phyloP scores from a whole-genome alignment of 2,329 filamentous ascomycete genomes.

The Dendrostoma leiphaemia region DNA sequence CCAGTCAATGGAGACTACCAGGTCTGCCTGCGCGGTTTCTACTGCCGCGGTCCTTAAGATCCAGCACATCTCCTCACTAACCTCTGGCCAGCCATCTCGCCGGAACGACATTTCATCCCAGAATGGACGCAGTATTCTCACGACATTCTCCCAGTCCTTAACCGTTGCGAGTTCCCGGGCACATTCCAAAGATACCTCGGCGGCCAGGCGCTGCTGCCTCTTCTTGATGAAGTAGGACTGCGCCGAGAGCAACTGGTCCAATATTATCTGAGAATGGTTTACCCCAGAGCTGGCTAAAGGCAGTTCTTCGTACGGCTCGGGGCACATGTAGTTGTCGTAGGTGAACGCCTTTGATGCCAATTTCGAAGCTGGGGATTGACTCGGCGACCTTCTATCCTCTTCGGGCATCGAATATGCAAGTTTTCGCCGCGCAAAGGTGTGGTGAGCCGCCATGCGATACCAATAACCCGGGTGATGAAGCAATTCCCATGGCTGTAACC shows the following conservation, averaged over 20 bases:
- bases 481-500: conserved; percentile 60
- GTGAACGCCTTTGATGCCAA: conserved; percentile 50
- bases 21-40: conserved; percentile 48
- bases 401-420: conserved; percentile 58
- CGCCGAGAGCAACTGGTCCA: conserved; percentile 50
- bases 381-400: conserved; percentile 54
- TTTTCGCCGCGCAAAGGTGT: conserved; percentile 50
- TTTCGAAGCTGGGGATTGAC: conserved; percentile 43
- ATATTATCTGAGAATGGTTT: conserved; percentile 55
- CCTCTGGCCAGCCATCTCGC: conserved; percentile 57
- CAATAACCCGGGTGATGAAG: conserved; percentile 68
- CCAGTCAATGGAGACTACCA: conserved; percentile 63
- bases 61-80: conserved; percentile 61
- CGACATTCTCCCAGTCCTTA: conserved; percentile 51
- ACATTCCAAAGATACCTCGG: conserved; percentile 57
- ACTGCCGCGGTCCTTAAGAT: conserved; percentile 56
- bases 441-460: conserved; percentile 60
- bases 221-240: conserved; percentile 53
- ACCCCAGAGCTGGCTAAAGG: conserved; percentile 49
- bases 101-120: conserved; percentile 59
- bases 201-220: conserved; percentile 50
- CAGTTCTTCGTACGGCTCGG: conserved; percentile 59
- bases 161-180: conserved; percentile 53
- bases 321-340: conserved; percentile 67
- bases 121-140: conserved; percentile 53